phyloP scores from a whole-genome alignment of 2,329 filamentous ascomycete species.

The Colletotrichum euphorbiae region DNA sequence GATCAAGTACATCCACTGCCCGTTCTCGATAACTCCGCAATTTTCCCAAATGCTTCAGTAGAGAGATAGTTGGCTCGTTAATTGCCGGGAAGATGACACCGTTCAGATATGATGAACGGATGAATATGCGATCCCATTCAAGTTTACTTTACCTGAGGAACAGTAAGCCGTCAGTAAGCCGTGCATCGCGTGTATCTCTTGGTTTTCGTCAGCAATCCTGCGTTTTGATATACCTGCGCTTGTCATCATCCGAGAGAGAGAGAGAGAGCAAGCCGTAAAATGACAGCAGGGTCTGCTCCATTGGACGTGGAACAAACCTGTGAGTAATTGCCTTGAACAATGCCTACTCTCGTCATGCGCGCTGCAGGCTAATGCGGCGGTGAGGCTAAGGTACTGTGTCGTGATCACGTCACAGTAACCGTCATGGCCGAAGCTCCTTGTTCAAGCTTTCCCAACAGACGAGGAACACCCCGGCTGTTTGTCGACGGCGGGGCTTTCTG shows the following conservation, averaged over 20 bases:
- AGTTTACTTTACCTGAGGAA: not conserved
- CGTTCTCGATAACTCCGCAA: slow-evolving; percentile 35
- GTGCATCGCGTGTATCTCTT: no score
- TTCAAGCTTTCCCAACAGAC: slow-evolving; percentile 7
- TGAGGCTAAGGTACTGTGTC: not conserved
- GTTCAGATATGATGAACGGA: slow-evolving; percentile 20
- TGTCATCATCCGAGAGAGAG: not conserved
- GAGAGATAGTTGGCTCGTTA: not conserved
- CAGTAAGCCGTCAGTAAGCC: no score
- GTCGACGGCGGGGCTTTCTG: not conserved
- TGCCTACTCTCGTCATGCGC: not conserved
- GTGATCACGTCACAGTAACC: slow-evolving; percentile 4
- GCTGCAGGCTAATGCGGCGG: no score
- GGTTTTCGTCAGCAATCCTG: no score
- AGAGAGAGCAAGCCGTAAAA: no score
- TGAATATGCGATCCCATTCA: slow-evolving; percentile 19
- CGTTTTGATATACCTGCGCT: no score
- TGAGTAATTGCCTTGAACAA: not conserved
- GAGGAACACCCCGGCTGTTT: slow-evolving; percentile 11
- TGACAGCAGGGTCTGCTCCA: no score
- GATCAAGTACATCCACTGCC: slow-evolving; percentile 44
- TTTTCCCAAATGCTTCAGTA: slow-evolving; percentile 34
- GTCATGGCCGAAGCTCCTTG: not conserved
- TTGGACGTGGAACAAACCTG: no score
- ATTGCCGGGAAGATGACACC: not conserved